Evolutionary conservation across 306 rosid genomes (phyloP), one percentile per base, ranked within the genome.

Genomic region (Rosa lucieae): DNA sequence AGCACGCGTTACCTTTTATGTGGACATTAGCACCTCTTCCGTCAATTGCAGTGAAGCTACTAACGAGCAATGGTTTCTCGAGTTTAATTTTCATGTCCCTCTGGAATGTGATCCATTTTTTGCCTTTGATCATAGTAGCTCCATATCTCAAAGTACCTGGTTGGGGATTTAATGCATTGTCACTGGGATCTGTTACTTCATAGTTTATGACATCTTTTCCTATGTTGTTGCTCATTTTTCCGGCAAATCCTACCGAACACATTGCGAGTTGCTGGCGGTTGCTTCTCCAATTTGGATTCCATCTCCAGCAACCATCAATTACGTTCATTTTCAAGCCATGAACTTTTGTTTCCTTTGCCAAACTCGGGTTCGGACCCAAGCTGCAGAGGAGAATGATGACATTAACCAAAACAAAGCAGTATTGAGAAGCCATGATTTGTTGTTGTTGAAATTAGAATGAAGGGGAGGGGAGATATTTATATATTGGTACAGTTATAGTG

Each of bases 241-340:
- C 90, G 0, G 77, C 52, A 53, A 84, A 87, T 1, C 90, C 90
- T 5, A 87, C 77, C 0, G 86, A 84, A n/a, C 90, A 87, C 10
- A n/a, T 26, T 0, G 84, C 87, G 1, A 87, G 86, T 37, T 82
- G 72, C 17, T 77, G 82, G n/a, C 90, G 73, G 76, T 81, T 81
- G 13, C 59, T 79, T 42, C 86, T 70, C 90, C 90, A 87, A 9
- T 81, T 26, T 1, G 83, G 82, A 82, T 87, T 77, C 35, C 63
- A 62, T 68, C 89, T 81, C 89, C 89, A 87, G 73, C 89, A 87
- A 13, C 65, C 68, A 26, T 87, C 90, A 32, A 87, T 87, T 47
- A 49, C 76, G 46, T 87, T 86, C 59, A 69, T 17, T 15, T 32
- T 70, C 62, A 80, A 18, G 56, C 79, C 84, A 2, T 20, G 11